phyloP scores from a whole-genome alignment of 805 yeast genomes.

The Gaillardinia entomophila region DNA sequence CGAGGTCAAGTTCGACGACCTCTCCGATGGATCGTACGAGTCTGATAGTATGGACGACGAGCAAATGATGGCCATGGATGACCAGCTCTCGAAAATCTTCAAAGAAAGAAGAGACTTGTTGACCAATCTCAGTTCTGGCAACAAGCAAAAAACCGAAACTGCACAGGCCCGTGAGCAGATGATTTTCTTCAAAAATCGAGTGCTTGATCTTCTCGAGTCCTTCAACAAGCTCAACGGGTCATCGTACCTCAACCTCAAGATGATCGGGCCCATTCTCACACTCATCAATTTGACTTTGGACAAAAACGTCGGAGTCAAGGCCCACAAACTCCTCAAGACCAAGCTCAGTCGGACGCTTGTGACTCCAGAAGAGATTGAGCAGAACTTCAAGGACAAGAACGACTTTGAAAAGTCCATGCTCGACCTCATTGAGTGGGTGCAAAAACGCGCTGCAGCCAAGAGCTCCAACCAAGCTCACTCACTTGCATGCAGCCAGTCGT shows the following conservation, averaged over 20 bases:
- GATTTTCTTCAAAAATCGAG: constrained; percentile 69
- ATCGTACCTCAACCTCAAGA: constrained; percentile 33
- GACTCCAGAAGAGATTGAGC: constrained; percentile 12
- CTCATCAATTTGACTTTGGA: constrained; percentile 67
- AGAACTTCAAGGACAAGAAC: constrained; percentile 7
- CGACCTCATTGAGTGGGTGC: constrained; percentile 36
- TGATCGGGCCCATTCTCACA: constrained; percentile 51
- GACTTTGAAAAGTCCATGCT: constrained; percentile 15
- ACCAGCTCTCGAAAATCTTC: constrained; percentile 75
- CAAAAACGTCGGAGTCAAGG: constrained; percentile 63
- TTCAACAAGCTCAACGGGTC: constrained; percentile 45
- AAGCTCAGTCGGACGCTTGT: constrained; percentile 49
- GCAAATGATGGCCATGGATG: constrained; percentile 92
- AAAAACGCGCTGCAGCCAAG: constrained; percentile 34
- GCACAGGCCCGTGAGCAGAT: constrained; percentile 75
- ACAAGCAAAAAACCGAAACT: constrained; percentile 66
- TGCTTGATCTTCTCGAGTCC: constrained; percentile 70
- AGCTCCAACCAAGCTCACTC: constrained; percentile 45
- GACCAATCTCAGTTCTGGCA: constrained; percentile 46
- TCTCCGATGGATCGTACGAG: constrained; percentile 52
- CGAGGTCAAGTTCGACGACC: constrained; percentile 38
- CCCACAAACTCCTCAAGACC: constrained; percentile 63
- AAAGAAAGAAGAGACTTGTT: constrained; percentile 72
- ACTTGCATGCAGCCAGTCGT: constrained; percentile 58
- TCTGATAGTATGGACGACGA: constrained; percentile 84